A percentile compares a stretch with the other conserved stretches of the same genome.
These are phyloP conservation scores for Nissolia schottii DNA, from an alignment of 306 rosid genomes.

Conservation along the genomic window DNA sequence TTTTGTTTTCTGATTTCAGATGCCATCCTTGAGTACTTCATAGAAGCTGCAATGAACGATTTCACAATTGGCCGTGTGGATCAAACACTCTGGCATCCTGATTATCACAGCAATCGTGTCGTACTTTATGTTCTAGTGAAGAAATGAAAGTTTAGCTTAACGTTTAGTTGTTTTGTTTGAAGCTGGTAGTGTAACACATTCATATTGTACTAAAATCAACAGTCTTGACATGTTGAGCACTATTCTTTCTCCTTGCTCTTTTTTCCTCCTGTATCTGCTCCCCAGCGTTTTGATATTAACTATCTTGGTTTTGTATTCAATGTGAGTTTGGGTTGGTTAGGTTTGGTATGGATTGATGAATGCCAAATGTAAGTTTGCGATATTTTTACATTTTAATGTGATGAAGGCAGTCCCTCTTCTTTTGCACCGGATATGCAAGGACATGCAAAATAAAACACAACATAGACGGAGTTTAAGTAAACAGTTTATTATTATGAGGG, in stretches of 20 bases:
- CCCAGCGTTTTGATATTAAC: background rate
- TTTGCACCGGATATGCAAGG: too few relatives aligned
- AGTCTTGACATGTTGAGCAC: background rate
- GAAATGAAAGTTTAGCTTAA: conserved; percentile 34
- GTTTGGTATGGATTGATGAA: background rate
- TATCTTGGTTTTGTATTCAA: background rate
- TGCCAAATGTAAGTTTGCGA: too few relatives aligned
- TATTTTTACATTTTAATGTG: too few relatives aligned
- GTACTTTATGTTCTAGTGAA: conserved; percentile 65
- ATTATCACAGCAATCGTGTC: conserved; percentile 64
- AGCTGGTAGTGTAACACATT: background rate
- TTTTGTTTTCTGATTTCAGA: conserved; percentile 45
- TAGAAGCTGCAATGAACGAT: conserved; percentile 62
- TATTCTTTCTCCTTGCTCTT: background rate
- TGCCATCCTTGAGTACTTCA: conserved; percentile 76
- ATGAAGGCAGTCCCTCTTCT: too few relatives aligned
- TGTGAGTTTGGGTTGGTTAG: background rate
- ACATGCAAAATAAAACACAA: too few relatives aligned
- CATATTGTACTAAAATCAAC: conserved; percentile 6
- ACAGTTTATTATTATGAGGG: background rate
- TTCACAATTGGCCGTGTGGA: conserved; percentile 72
- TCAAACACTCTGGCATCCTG: conserved; percentile 77
- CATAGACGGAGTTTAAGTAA: too few relatives aligned
- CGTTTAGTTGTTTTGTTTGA: background rate
- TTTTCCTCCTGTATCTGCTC: background rate